Conservation (phyloP, 208 protist species). For the Leishmania gerbilli region DNA sequence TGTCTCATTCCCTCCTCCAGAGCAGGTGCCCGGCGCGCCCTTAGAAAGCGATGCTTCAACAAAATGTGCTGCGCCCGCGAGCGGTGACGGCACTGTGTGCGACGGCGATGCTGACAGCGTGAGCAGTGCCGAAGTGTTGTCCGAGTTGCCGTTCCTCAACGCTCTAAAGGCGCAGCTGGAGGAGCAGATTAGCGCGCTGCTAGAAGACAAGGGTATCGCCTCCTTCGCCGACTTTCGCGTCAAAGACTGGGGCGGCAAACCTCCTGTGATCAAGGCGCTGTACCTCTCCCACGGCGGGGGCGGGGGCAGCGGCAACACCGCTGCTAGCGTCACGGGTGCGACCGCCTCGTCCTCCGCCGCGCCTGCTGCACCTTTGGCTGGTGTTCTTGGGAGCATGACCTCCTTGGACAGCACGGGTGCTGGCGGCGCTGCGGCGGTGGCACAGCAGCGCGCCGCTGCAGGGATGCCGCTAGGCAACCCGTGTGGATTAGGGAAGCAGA, state of each 20-base stretch:
- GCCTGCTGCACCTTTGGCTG: neutral
- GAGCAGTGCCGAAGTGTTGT: conserved; percentile 14
- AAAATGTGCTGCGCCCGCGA: neutral
- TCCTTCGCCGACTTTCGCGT: conserved; percentile 67
- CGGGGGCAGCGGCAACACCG: neutral
- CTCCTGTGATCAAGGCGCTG: conserved; percentile 65
- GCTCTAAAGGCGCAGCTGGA: conserved; percentile 52
- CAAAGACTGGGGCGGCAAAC: conserved; percentile 58
- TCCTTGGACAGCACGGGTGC: neutral
- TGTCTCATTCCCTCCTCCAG: neutral
- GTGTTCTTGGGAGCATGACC: neutral
- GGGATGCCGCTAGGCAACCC: neutral
- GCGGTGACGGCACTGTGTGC: neutral
- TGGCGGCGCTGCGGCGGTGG: neutral
- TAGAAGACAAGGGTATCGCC: conserved; percentile 85
- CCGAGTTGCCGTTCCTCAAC: conserved; percentile 28
- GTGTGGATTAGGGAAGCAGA: neutral
- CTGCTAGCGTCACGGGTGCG: neutral
- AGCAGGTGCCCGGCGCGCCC: neutral
- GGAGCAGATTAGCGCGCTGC: conserved; percentile 70
- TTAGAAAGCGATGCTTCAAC: neutral
- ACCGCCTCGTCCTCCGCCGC: neutral
- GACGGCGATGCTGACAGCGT: conserved; percentile 17
- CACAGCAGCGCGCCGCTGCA: neutral
- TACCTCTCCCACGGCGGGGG: conserved; percentile 36